These are phyloP conservation scores for Schrenkiella parvula DNA, from an alignment of 345 rosid species.

Conservation along the genomic window DNA sequence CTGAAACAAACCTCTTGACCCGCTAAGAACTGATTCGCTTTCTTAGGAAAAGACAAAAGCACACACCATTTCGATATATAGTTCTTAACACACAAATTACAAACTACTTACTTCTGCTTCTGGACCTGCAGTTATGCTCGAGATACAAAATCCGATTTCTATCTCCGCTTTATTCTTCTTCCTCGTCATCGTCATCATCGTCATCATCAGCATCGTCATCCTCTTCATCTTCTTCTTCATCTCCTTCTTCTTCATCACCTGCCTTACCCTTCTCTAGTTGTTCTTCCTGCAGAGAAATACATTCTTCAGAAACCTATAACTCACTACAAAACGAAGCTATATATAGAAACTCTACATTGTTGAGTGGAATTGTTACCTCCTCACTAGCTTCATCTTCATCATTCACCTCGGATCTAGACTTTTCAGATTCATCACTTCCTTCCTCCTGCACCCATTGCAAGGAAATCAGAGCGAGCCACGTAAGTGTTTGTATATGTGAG, in stretches of 20 bases:
- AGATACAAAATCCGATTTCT: constrained; percentile 4
- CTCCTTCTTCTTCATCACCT: constrained; percentile 8
- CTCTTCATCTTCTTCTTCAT: background rate
- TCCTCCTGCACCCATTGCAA: constrained; percentile 37
- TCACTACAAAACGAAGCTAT: background rate
- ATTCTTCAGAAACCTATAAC: background rate
- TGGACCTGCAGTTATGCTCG: background rate
- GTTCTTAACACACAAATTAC: constrained; percentile 18
- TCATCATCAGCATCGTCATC: background rate
- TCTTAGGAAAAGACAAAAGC: background rate
- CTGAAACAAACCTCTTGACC: constrained; percentile 6
- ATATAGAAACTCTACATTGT: background rate
- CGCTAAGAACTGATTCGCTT: constrained; percentile 15
- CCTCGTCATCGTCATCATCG: constrained; percentile 20
- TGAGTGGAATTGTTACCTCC: constrained; percentile 36
- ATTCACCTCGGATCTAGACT: constrained; percentile 62
- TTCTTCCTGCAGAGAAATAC: constrained; percentile 20
- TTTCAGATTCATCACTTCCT: constrained; percentile 59
- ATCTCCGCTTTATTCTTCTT: constrained; percentile 20
- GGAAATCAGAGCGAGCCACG: background rate
- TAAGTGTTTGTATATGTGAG: background rate
- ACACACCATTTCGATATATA: constrained; percentile 7
- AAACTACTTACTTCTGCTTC: constrained; percentile 23
- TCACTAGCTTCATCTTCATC: constrained; percentile 57
- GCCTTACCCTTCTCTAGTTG: constrained; percentile 26